Evolutionary conservation across 108 stramenopile genomes (phyloP).

Genomic region (Nitzschia sp.): DNA sequence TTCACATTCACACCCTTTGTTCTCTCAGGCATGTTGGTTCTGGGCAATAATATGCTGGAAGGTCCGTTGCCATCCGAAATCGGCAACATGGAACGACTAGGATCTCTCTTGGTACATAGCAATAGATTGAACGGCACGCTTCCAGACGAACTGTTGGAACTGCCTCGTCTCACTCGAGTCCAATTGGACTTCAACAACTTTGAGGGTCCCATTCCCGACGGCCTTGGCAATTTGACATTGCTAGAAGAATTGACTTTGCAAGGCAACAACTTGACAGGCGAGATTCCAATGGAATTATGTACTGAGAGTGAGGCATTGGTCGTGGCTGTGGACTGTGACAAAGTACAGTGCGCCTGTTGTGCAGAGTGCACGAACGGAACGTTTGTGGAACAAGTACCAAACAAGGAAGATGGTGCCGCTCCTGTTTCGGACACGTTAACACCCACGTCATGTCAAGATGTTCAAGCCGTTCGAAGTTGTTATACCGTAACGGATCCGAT

Average conservation of each 20-base stretch:
- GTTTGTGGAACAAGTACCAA: not conserved
- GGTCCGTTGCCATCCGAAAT: constrained; percentile 12
- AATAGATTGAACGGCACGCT: constrained; percentile 5
- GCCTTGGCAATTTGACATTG: not conserved
- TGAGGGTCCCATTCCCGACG: not conserved
- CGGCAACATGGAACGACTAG: not conserved
- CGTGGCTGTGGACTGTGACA: constrained; percentile 13
- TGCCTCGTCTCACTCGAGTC: not conserved
- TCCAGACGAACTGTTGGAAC: not conserved
- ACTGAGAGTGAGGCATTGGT: constrained; percentile 31
- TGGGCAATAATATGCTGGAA: constrained; percentile 3
- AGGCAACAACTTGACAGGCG: constrained; percentile 32
- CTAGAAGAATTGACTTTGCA: not conserved
- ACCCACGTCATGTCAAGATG: not conserved
- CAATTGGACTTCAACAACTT: constrained; percentile 1
- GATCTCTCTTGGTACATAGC: not conserved
- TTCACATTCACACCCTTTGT: not conserved
- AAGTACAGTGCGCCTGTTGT: constrained; percentile 9
- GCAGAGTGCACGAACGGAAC: not conserved
- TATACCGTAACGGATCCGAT: not conserved
- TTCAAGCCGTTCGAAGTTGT: constrained; percentile 3
- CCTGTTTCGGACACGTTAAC: not conserved
- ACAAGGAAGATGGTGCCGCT: not conserved
- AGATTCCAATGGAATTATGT: constrained; percentile 31
- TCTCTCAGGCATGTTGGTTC: not conserved